Evolutionary conservation across 306 rosid species (phyloP).

Genomic region (Vicia faba): DNA sequence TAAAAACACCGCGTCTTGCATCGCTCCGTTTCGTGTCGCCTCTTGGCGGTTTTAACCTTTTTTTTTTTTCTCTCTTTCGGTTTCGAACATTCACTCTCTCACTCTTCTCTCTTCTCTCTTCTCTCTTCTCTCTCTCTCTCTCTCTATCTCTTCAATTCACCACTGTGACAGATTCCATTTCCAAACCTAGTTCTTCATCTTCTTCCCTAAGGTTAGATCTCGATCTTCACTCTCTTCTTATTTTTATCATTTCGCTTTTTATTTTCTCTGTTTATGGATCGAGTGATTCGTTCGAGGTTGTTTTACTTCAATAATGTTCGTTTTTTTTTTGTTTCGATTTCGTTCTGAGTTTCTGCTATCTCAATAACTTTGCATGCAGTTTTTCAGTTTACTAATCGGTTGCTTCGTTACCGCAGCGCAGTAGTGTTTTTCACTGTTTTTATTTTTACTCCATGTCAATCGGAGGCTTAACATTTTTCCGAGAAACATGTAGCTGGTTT

Average conservation of each 20-base stretch:
- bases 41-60: slow-evolving; percentile 72
- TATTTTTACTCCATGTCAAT: slow-evolving; percentile 10
- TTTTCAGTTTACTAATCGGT: slow-evolving; percentile 10
- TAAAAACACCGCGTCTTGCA: slow-evolving; percentile 32
- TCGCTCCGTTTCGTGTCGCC: slow-evolving; percentile 46
- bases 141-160: slow-evolving; percentile 27
- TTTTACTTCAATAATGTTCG: neutral
- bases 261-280: slow-evolving; percentile 24
- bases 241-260: neutral
- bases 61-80: slow-evolving; percentile 35
- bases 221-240: neutral
- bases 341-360: neutral
- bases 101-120: neutral
- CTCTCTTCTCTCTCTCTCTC: slow-evolving; percentile 41
- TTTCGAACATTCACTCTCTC: slow-evolving; percentile 59
- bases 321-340: neutral
- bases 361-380: slow-evolving; percentile 14
- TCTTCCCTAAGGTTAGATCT: slow-evolving; percentile 41
- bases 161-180: slow-evolving; percentile 52
- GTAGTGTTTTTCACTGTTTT: slow-evolving; percentile 18
- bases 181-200: slow-evolving; percentile 20
- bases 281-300: slow-evolving; percentile 50
- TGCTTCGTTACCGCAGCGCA: neutral
- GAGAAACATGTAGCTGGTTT: too few species aligned
- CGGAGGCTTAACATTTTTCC: too few species aligned